Percentiles rank a stretch among this genome's conserved stretches.
These are phyloP conservation scores for Fusarium zealandicum DNA, from an alignment of 2,329 filamentous ascomycete genomes.

Conservation along the genomic window DNA sequence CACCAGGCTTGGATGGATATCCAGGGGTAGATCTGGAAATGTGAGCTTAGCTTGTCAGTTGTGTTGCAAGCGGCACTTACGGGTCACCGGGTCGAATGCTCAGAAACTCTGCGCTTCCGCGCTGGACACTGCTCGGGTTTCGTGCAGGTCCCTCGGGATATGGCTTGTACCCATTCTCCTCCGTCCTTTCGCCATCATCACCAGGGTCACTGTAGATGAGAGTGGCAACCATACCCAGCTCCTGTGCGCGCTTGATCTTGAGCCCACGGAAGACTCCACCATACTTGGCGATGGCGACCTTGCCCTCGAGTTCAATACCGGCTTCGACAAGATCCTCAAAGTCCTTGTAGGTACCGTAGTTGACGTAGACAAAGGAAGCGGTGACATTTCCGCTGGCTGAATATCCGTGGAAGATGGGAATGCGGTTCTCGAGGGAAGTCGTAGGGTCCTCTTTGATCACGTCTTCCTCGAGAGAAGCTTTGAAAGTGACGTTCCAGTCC, in stretches of 20 bases:
- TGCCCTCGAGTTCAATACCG: slow-evolving; percentile 78
- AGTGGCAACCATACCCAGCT: slow-evolving; percentile 86
- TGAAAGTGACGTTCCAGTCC: slow-evolving; percentile 71
- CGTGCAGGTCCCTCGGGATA: slow-evolving; percentile 90
- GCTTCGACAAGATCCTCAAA: slow-evolving; percentile 81
- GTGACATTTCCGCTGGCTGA: slow-evolving; percentile 93
- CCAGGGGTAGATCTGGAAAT: slow-evolving; percentile 76
- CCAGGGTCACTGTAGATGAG: slow-evolving; percentile 89
- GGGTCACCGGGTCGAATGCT: slow-evolving; percentile 76
- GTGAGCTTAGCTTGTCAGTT: slow-evolving; percentile 15
- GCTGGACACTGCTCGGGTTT: slow-evolving; percentile 87
- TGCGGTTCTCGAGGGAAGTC: slow-evolving; percentile 71
- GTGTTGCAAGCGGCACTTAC: slow-evolving; percentile 37
- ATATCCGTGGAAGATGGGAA: slow-evolving; percentile 95
- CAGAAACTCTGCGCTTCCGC: slow-evolving; percentile 85
- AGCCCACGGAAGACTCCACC: slow-evolving; percentile 87
- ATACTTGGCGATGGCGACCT: slow-evolving; percentile 88
- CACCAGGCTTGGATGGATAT: slow-evolving; percentile 91
- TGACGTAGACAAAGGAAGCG: slow-evolving; percentile 84
- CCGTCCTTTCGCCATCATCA: slow-evolving; percentile 83
- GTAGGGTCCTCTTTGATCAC: slow-evolving; percentile 84
- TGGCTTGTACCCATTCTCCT: slow-evolving; percentile 76
- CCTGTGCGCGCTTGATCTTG: slow-evolving; percentile 91
- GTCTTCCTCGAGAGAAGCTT: slow-evolving; percentile 85
- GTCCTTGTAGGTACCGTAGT: slow-evolving; percentile 87